Conservation (phyloP, 2,329 filamentous ascomycete genomes). For the Calonectria leucothoes region DNA sequence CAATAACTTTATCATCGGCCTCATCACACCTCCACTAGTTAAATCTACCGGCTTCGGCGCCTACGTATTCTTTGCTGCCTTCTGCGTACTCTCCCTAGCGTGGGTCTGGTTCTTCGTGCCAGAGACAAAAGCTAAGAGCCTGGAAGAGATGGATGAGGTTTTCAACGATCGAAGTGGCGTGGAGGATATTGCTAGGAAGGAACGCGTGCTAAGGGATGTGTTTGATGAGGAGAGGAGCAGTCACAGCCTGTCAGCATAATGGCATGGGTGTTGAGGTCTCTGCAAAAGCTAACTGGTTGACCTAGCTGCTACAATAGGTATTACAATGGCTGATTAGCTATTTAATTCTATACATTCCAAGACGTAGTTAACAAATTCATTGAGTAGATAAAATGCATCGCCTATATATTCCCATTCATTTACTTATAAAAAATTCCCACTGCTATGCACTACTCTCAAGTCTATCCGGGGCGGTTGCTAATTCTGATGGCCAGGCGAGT, state of each 20-base stretch:
- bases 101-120: conserved; percentile 66
- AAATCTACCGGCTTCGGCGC: conserved; percentile 59
- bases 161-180: conserved; percentile 34
- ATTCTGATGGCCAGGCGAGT: too few relatives aligned
- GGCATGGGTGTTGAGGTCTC: neutral
- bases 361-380: too few relatives aligned
- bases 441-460: too few relatives aligned
- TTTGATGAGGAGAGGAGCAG: conserved; percentile 10
- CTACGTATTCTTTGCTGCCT: conserved; percentile 69
- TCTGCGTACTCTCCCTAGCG: conserved; percentile 63
- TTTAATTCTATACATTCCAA: too few relatives aligned
- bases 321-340: too few relatives aligned
- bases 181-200: conserved; percentile 20
- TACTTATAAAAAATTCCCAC: too few relatives aligned
- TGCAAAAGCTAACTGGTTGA: too few relatives aligned
- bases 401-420: too few relatives aligned
- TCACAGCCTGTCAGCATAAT: neutral
- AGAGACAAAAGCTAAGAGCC: conserved; percentile 64
- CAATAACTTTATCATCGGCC: conserved; percentile 71
- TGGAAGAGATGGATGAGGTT: conserved; percentile 63
- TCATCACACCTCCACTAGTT: conserved; percentile 61
- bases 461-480: too few relatives aligned
- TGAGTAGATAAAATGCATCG: too few relatives aligned
- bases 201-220: conserved; percentile 13
- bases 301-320: too few relatives aligned